Conservation (phyloP, 2,329 filamentous ascomycete species). For the Trichoderma hamatum region DNA sequence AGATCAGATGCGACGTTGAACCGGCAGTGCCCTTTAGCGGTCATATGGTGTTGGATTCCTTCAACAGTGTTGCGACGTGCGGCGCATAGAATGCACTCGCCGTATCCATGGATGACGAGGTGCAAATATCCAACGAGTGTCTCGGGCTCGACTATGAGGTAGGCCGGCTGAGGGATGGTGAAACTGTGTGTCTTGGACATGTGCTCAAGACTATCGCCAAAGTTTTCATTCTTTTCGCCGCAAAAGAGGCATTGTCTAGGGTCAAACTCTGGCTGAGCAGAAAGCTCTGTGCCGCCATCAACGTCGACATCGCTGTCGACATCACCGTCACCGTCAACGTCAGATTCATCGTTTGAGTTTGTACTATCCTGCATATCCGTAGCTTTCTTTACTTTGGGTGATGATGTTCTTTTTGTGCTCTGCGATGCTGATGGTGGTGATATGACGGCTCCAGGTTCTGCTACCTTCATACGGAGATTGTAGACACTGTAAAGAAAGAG, state of each 20-base stretch:
- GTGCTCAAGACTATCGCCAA: slow-evolving; percentile 48
- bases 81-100: slow-evolving; percentile 56
- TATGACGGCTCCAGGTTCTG: slow-evolving; percentile 29
- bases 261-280: slow-evolving; percentile 33
- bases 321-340: not conserved
- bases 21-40: slow-evolving; percentile 52
- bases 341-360: not conserved
- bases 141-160: slow-evolving; percentile 49
- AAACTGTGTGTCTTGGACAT: slow-evolving; percentile 56
- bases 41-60: slow-evolving; percentile 56
- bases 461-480: slow-evolving; percentile 32
- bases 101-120: slow-evolving; percentile 52
- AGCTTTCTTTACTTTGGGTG: slow-evolving; percentile 1
- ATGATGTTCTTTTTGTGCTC: slow-evolving; percentile 7
- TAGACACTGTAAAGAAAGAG: slow-evolving; percentile 30
- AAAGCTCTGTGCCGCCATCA: not conserved
- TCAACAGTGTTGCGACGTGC: slow-evolving; percentile 46
- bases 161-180: slow-evolving; percentile 44
- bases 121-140: slow-evolving; percentile 53
- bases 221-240: slow-evolving; percentile 32
- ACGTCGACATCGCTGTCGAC: not conserved
- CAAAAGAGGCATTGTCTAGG: slow-evolving; percentile 50
- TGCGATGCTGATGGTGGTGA: slow-evolving; percentile 25
- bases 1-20: slow-evolving; percentile 48
- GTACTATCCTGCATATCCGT: not conserved